Evolutionary conservation across 192 early-diverging fungal species (phyloP), one percentile per base, ranked within the genome.

Genomic region (Podila horticola): DNA sequence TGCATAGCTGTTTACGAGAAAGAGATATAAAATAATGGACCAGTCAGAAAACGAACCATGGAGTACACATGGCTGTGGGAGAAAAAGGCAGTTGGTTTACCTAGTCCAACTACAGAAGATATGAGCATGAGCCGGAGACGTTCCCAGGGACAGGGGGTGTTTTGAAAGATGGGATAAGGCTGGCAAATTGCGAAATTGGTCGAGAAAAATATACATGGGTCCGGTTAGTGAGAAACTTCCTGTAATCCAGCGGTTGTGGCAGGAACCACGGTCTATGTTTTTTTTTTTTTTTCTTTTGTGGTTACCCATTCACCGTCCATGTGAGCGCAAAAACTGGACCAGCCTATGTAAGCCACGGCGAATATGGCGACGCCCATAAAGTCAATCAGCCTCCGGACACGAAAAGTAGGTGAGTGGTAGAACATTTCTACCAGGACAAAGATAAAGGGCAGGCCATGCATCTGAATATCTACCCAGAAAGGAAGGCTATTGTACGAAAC

Each of bases 91-190:
- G 38, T 10, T 52, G 22, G 24, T 24, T 20, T 34, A 61, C 29
- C 48, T 4, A 71, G 19, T 26, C 55, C 59, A 12, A 67, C 11
- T 2, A 29, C 5, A 2, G 59, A 17, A 0, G 52, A n/a, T 11
- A 20, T 34, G 19, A 58, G 4, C 75, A 79, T 71, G 24, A 68
- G 20, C 2, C 38, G 30, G 6, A 68, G 38, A 3, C 66, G 41
- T 15, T 67, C 52, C 75, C 69, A 79, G 22, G 70, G 65, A n/a
- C 70, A 64, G 1, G 8, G 36, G 2, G 58, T 22, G 10, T 72
- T 79, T 28, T 79, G 57, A 9, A 79, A n/a, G 33, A 79, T 30
- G 13, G 75, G 75, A 67, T 79, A 79, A 28, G 75, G 75, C 75
- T 79, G 13, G 4, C 19, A 61, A 26, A 0, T 30, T 30, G 12